Conservation (phyloP, 1,284 basidiomycete species). For the Cryptococcus maquisensis region DNA sequence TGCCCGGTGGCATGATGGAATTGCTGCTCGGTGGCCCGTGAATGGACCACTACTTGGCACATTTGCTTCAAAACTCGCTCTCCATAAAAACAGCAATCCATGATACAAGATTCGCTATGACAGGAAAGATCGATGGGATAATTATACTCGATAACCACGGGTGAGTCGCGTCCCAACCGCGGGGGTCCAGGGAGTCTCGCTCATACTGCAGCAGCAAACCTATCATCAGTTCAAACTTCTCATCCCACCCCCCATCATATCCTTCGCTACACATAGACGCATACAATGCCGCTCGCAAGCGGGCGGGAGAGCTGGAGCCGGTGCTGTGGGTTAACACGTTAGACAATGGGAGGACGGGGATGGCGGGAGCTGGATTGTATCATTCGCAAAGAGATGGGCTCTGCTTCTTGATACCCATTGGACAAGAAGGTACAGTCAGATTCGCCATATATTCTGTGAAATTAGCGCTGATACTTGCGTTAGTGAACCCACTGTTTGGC, state of each 20-base stretch:
- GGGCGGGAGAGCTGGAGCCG: constrained; percentile 37
- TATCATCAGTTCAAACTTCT: constrained; percentile 87
- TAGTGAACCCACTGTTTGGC: constrained; percentile 83
- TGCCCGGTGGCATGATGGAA: too few species aligned
- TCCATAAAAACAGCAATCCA: not conserved
- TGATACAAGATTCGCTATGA: too few species aligned
- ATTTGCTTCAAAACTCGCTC: not conserved
- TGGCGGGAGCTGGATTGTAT: constrained; percentile 49
- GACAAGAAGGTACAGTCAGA: constrained; percentile 47
- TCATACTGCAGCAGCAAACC: constrained; percentile 58
- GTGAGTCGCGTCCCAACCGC: constrained; percentile 51
- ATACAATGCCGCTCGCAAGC: constrained; percentile 67
- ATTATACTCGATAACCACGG: constrained; percentile 79
- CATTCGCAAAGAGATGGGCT: constrained; percentile 71
- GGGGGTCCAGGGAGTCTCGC: not conserved
- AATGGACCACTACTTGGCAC: not conserved
- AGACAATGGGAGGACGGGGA: constrained; percentile 25
- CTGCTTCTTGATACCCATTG: constrained; percentile 73
- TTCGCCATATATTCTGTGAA: not conserved
- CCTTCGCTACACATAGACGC: constrained; percentile 82
- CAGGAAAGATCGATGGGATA: constrained; percentile 67
- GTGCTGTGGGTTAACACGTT: constrained; percentile 45
- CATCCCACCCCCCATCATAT: constrained; percentile 69
- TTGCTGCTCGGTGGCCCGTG: not conserved
- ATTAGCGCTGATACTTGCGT: not conserved